Percentiles rank a stretch among this genome's conserved stretches.
phyloP scores from a whole-genome alignment of 768 basidiomycete genomes.

The Suillus weaverae region DNA sequence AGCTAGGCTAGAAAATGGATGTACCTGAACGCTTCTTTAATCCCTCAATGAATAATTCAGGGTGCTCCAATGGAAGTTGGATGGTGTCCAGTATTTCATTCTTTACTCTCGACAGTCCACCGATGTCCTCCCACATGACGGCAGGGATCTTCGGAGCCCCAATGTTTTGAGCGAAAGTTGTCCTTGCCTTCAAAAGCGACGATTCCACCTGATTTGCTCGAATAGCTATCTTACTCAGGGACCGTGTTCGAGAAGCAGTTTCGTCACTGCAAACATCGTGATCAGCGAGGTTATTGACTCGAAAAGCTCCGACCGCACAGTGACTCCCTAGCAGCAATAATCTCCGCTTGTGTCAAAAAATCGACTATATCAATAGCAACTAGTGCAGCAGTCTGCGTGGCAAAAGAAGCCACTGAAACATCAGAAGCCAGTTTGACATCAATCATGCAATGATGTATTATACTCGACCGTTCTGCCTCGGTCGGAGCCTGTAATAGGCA shows the following conservation, averaged over 20 bases:
- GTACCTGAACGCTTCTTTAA: constrained; percentile 94
- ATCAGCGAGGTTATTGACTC: not conserved
- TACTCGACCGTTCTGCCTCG: constrained; percentile 62
- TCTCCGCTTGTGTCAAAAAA: constrained; percentile 60
- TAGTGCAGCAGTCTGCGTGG: constrained; percentile 89
- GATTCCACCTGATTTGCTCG: constrained; percentile 63
- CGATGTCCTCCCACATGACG: constrained; percentile 97
- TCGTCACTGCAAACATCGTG: not conserved
- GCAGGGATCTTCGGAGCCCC: constrained; percentile 97
- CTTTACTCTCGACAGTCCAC: constrained; percentile 86
- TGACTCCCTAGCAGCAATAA: constrained; percentile 40
- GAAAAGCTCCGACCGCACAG: not conserved
- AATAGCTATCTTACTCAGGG: not conserved
- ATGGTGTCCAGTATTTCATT: constrained; percentile 94
- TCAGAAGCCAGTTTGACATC: constrained; percentile 61
- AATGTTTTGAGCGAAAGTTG: constrained; percentile 86
- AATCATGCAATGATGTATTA: constrained; percentile 50
- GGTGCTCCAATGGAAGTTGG: constrained; percentile 86
- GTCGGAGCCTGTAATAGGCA: constrained; percentile 62
- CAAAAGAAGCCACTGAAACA: constrained; percentile 68
- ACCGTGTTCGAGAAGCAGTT: not conserved
- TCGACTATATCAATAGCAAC: constrained; percentile 78
- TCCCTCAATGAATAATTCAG: constrained; percentile 86
- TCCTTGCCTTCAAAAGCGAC: constrained; percentile 71
- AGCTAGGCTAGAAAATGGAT: not conserved